Percentiles rank a stretch among this genome's conserved stretches.
Conservation (phyloP, 306 rosid species). For the Adenanthera pavonina region DNA sequence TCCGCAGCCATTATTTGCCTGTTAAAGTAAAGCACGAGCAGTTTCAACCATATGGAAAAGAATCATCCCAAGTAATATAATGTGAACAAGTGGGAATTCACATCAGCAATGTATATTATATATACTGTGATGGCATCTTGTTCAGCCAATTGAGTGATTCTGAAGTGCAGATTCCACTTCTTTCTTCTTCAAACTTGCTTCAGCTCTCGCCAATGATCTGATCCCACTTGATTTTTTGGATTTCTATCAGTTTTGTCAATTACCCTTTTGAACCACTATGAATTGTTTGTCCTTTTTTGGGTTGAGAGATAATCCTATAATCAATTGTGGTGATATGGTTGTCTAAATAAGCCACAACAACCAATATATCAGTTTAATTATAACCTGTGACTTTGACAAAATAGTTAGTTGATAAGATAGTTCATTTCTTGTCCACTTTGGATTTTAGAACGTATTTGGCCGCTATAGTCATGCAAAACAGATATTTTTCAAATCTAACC, state of each 20-base stretch:
- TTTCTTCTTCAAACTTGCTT: background rate
- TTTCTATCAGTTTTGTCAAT: background rate
- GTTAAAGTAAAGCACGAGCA: background rate
- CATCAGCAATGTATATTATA: background rate
- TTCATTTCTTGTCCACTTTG: background rate
- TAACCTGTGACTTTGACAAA: background rate
- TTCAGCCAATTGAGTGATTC: conserved; percentile 29
- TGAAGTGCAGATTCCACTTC: conserved; percentile 23
- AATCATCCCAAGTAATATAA: background rate
- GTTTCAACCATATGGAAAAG: background rate
- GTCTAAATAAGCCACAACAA: background rate
- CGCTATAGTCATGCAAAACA: background rate
- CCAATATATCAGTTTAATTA: background rate
- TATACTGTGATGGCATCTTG: conserved; percentile 10
- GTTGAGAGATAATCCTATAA: conserved; percentile 3
- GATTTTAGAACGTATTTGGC: background rate
- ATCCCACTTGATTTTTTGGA: background rate
- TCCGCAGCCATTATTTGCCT: background rate
- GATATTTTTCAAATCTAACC: too few species aligned
- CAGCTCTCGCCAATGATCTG: background rate
- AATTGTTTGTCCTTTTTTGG: background rate
- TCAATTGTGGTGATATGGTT: background rate
- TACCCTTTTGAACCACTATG: conserved; percentile 1
- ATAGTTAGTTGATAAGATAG: background rate
- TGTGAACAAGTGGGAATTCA: conserved; percentile 11